Evolutionary conservation across 2,329 filamentous ascomycete species (phyloP), one percentile per base, ranked within the genome.

Genomic region (Ophiocordyceps sinensis): DNA sequence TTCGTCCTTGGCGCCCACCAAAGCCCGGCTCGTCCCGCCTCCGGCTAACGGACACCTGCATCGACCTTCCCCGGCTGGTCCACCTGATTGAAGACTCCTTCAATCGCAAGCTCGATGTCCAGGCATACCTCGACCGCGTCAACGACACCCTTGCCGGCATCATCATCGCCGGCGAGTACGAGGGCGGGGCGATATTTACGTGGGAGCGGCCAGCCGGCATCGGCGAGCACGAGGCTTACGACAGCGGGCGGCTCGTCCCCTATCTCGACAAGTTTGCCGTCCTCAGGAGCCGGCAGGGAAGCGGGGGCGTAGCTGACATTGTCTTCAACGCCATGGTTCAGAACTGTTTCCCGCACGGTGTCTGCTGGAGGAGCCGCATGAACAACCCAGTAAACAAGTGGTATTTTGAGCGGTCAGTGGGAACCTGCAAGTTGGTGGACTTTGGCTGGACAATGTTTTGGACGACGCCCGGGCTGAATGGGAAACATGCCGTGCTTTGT

Each of bases 221-320:
- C 17, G 62, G 65, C 36, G 71, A 77, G 39, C 69, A 76, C 59
- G 68, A 53, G 54, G 72, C 59, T 44, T 64, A 73, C 43, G 62
- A 67, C 15, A 69, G 70, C 30, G 70, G 70, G 1, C 73, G 83
- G 10, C 73, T 86, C 49, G 84, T 98, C 0, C 91, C 91, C 0
- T 98, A 98, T 57, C 71, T 98, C 28, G 91, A 98, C 62, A 98
- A 98, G 58, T 96, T 98, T 56, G 91, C 91, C 1, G 91, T 98
- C 1, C 69, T 94, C 14, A 89, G 84, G 49, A 81, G 78, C 45
- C 83, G 81, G 12, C 91, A 98, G 59, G 91, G 91, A 0, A 85
- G 84, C 0, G 86, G 86, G 1, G 89, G 91, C 3, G 88, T 96
- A 3, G 89, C 91, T 1, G 91, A 98, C 55, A 82, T 96, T 32